Conservation (phyloP, 176 grass and related monocot species). For the Elymus sibiricus region DNA sequence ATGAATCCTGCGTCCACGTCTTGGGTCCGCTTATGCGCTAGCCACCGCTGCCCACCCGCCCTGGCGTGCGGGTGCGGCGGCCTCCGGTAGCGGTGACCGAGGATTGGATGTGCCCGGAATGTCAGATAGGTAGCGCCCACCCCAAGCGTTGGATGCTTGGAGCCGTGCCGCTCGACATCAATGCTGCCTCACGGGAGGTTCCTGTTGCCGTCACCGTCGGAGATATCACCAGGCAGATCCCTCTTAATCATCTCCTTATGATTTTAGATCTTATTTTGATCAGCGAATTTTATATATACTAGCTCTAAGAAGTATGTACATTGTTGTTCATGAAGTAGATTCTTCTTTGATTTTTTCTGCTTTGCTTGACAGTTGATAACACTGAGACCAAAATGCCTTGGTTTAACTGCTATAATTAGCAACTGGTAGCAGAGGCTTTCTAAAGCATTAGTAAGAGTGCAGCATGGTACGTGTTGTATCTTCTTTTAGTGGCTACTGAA, state of each 20-base stretch:
- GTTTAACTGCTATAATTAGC: too few relatives aligned
- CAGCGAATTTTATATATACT: background rate
- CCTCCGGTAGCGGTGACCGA: conserved; percentile 30
- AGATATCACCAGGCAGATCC: conserved; percentile 42
- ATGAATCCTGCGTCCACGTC: conserved; percentile 52
- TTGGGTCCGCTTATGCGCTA: background rate
- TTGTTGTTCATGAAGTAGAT: background rate
- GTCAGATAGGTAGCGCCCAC: conserved; percentile 53
- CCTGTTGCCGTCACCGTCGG: background rate
- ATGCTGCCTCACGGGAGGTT: conserved; percentile 61
- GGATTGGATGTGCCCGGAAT: conserved; percentile 80
- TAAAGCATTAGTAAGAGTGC: background rate
- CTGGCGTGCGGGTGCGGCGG: conserved; percentile 33
- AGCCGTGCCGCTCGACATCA: conserved; percentile 61
- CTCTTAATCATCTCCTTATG: background rate
- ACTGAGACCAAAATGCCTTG: too few relatives aligned
- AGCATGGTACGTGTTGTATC: background rate
- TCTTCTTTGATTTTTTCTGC: background rate
- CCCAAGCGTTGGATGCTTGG: too few relatives aligned
- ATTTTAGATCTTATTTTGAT: background rate
- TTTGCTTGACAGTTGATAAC: too few relatives aligned
- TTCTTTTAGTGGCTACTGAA: conserved; percentile 2
- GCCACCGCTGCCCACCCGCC: background rate
- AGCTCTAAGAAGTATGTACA: background rate
- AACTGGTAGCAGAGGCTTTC: background rate